Base-by-base conservation (phyloP, 768 basidiomycete genomes). In the Tricholoma sp. region DNA sequence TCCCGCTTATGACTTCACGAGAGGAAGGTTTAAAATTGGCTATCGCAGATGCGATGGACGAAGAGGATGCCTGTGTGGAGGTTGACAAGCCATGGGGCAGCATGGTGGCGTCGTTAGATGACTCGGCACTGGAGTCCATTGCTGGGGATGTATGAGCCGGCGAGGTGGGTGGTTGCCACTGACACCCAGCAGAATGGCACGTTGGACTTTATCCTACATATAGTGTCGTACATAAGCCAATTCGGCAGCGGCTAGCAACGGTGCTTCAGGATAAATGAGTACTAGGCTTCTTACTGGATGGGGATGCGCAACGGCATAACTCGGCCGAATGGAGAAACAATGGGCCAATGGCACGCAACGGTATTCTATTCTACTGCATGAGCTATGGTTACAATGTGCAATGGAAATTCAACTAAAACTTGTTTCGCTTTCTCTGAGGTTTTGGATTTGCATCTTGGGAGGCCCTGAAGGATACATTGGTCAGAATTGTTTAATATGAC, bases 401-500 rank as follows among this genome's bases (percentile, higher is more conserved):
- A 42, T 31, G 11, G 17, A 29, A 47, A 34, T 53, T n/a, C 29
- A 18, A 15, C 53, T 58, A 84, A 61, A 79, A 73, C 58, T 84
- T 78, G 67, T 81, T 86, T 50, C 84, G 78, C 70, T 88, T 88
- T 61, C 82, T 72, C 51, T 72, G 66, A 9, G 76, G 74, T 61
- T 83, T 84, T 13, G 77, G 71, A 52, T 64, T 66, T 39, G 72
- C 65, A 28, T 78, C 74, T 41, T 79, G 78, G 15, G 74, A 66
- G 24, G 72, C 70, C 64, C 75, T 80, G n/a, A 56, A 15, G 52
- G 10, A 41, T 45, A 7, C 17, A 50, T 55, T 52, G 15, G 57
- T 42, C 36, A 57, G 34, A 51, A 52, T 15, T 45, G 42, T 33
- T 37, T 32, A 61, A 53, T 8, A 41, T 49, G 17, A 24, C 10